Evolutionary conservation across 1,139 yeast genomes (phyloP).

Genomic region (Scheffersomyces lignicola): DNA sequence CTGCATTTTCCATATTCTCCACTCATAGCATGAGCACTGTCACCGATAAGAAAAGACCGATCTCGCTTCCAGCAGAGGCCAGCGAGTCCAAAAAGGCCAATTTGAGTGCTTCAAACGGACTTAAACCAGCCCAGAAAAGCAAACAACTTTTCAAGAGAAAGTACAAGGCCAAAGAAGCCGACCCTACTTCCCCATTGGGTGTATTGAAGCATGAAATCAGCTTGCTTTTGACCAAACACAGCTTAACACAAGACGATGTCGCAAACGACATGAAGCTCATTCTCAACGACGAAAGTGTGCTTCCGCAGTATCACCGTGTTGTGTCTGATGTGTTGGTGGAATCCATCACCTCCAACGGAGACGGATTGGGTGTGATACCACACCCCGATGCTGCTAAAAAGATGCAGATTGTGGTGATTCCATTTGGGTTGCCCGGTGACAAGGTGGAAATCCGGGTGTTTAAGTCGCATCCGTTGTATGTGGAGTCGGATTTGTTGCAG

Average conservation of each 20-base stretch:
- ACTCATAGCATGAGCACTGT: conserved; percentile 1
- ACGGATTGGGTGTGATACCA: conserved; percentile 63
- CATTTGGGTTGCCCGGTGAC: conserved; percentile 90
- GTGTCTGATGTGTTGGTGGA: conserved; percentile 59
- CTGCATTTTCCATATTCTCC: too few relatives aligned
- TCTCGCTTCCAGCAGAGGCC: background rate
- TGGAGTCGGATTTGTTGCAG: conserved; percentile 69
- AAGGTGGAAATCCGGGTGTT: conserved; percentile 65
- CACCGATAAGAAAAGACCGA: background rate
- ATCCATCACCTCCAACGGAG: conserved; percentile 74
- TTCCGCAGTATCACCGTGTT: conserved; percentile 57
- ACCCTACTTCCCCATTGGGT: conserved; percentile 80
- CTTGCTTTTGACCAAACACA: conserved; percentile 48
- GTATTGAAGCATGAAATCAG: conserved; percentile 74
- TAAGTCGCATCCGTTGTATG: conserved; percentile 75
- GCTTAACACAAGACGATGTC: conserved; percentile 48
- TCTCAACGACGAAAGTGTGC: conserved; percentile 57
- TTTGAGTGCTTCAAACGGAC: background rate
- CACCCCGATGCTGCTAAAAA: conserved; percentile 51
- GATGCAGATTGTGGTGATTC: conserved; percentile 59
- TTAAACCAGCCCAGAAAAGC: conserved; percentile 22
- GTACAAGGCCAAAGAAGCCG: conserved; percentile 63
- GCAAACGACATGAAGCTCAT: conserved; percentile 64
- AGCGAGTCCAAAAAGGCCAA: conserved; percentile 1
- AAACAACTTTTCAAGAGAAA: conserved; percentile 28